These are phyloP conservation scores for Lippia alba DNA, from an alignment of 305 asterid species.

Conservation along the genomic window DNA sequence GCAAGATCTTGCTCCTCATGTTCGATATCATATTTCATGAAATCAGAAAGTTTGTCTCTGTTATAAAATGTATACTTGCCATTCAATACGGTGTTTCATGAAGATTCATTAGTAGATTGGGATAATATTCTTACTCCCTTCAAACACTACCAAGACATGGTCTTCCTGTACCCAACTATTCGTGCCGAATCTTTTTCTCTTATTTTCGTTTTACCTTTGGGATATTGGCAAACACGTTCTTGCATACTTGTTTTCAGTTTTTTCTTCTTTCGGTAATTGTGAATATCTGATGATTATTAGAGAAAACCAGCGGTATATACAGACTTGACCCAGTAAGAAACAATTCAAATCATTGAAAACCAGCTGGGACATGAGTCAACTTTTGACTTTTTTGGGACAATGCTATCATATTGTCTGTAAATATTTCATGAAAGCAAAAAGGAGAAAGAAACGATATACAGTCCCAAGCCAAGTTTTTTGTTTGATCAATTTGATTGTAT, in stretches of 20 bases:
- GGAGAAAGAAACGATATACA: neutral
- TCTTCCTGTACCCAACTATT: neutral
- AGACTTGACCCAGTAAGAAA: neutral
- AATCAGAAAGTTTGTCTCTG: constrained; percentile 12
- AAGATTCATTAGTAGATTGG: neutral
- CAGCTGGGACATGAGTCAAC: too few relatives aligned
- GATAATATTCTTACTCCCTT: neutral
- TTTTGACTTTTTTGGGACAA: too few relatives aligned
- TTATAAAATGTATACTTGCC: neutral
- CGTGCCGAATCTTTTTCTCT: neutral
- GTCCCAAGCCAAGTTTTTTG: neutral
- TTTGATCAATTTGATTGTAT: constrained; percentile 15
- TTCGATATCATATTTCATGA: neutral
- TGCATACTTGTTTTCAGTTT: neutral
- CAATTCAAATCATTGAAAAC: neutral
- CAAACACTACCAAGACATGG: neutral
- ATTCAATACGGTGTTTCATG: neutral
- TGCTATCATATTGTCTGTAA: neutral
- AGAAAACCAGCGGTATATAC: neutral
- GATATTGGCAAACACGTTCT: constrained; percentile 15
- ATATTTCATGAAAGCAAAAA: neutral
- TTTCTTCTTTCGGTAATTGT: constrained; percentile 4
- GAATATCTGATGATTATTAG: neutral
- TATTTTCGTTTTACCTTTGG: neutral
- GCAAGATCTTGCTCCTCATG: constrained; percentile 5